Evolutionary conservation across 1,284 basidiomycete genomes (phyloP).

Genomic region (Trichosporon asahii): DNA sequence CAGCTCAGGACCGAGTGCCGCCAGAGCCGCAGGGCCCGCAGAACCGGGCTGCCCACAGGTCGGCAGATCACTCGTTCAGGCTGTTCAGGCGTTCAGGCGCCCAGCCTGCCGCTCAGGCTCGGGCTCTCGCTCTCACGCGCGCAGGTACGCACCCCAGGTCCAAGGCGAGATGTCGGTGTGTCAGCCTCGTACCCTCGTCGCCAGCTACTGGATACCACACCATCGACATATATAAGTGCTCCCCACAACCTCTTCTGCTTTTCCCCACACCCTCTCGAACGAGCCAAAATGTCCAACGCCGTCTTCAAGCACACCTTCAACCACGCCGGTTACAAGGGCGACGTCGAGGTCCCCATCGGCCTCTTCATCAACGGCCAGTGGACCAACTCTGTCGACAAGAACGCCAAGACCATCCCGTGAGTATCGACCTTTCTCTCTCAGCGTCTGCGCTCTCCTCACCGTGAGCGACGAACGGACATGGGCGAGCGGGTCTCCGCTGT

Average conservation of each 20-base stretch:
- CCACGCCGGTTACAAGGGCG: slow-evolving; percentile 64
- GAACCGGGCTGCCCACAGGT: background rate
- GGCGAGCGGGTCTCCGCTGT: background rate
- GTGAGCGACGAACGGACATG: background rate
- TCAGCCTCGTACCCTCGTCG: background rate
- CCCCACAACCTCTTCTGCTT: slow-evolving; percentile 1
- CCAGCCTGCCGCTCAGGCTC: background rate
- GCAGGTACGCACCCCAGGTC: background rate
- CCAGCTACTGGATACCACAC: background rate
- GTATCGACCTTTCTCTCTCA: slow-evolving; percentile 18
- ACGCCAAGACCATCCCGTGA: slow-evolving; percentile 48
- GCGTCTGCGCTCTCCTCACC: background rate
- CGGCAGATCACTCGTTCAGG: slow-evolving; percentile 1
- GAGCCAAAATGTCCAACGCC: slow-evolving; percentile 20
- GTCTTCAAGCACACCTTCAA: slow-evolving; percentile 62
- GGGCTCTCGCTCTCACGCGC: background rate
- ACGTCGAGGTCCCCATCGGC: slow-evolving; percentile 65
- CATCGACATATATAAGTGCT: slow-evolving; percentile 17
- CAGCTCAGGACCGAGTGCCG: background rate
- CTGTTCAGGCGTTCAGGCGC: background rate
- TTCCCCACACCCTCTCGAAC: background rate
- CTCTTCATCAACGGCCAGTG: slow-evolving; percentile 81
- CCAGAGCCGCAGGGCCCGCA: background rate
- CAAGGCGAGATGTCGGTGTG: background rate
- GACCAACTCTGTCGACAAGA: slow-evolving; percentile 62